Percentiles rank a stretch among this genome's conserved stretches.
Conservation (phyloP, 176 grass and related monocot species). For the Stipa capillata region DNA sequence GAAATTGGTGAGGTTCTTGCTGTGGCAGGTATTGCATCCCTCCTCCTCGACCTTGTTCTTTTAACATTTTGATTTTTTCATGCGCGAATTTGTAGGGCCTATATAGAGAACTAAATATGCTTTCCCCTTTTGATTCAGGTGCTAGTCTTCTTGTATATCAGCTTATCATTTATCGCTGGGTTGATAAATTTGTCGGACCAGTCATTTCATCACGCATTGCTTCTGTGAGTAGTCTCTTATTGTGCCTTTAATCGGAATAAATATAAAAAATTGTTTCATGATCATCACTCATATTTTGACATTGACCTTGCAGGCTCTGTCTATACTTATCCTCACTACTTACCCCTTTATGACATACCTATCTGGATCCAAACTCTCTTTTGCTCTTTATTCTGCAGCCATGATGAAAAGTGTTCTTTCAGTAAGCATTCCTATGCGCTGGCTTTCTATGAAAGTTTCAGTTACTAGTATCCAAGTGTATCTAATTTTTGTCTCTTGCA, state of each 20-base stretch:
- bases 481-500: not conserved
- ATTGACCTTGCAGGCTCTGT: constrained; percentile 39
- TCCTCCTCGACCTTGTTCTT: not conserved
- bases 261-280: not conserved
- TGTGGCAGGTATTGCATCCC: constrained; percentile 39
- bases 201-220: constrained; percentile 32
- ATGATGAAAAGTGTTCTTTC: constrained; percentile 41
- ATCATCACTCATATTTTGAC: not conserved
- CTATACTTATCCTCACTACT: constrained; percentile 34
- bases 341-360: constrained; percentile 60
- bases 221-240: constrained; percentile 30
- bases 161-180: constrained; percentile 41
- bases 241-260: not conserved
- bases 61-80: not conserved
- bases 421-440: constrained; percentile 8
- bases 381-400: constrained; percentile 44
- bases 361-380: constrained; percentile 31
- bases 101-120: too few relatives aligned
- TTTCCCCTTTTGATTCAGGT: constrained; percentile 21
- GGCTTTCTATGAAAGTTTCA: not conserved
- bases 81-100: constrained; percentile 8
- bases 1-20: constrained; percentile 58
- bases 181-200: constrained; percentile 40
- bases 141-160: constrained; percentile 57
- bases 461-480: not conserved